Base-by-base conservation (phyloP, 106 monocot species). In the Posidonia australis region DNA sequence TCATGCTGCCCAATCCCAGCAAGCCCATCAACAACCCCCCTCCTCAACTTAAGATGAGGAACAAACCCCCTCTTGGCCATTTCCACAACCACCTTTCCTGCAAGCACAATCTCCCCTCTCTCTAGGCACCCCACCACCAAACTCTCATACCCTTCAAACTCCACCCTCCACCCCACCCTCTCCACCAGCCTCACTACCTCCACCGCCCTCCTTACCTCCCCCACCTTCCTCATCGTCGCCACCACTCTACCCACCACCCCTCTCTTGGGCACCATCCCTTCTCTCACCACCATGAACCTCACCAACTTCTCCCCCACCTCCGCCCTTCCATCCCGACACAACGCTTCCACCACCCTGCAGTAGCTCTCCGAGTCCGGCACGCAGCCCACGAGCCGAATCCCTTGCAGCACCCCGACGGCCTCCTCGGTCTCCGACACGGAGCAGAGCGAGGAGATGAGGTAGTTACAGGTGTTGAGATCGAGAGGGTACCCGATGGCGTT, bases 31-130 rank as follows among this genome's bases (percentile, higher is more conserved):
- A 67, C 61, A 7, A 72, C 67, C 72, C 58, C n/a, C 59, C 18
- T 41, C 47, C 72, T 49, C 7, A 60, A 31, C 47, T 67, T 22
- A 9, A 68, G 28, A 46, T 54, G 54, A 9, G 77, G 63, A 12
- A 72, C 31, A 46, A 62, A 78, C 1, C 77, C 77, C 28, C 60
- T 51, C 22, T 44, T 44, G 1, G 63, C 36, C 77, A 78, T 78
- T 32, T 72, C 67, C 51, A 67, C 72, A 29, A 72, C 46, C 77
- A 72, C 61, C 67, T 72, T 72, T 22, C 72, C 77, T 13, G 72
- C 77, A 42, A 52, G 9, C 58, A 78, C 72, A 46, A 78, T 31
- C 46, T 78, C 72, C 13, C 72, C 29, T 7, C 54, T 25, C 32
- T 72, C 53, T 45, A 78, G n/a, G 26, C 72, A 78, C 55, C 73